Evolutionary conservation across 345 rosid genomes (phyloP).

Genomic region (Eutrema yunnanense): DNA sequence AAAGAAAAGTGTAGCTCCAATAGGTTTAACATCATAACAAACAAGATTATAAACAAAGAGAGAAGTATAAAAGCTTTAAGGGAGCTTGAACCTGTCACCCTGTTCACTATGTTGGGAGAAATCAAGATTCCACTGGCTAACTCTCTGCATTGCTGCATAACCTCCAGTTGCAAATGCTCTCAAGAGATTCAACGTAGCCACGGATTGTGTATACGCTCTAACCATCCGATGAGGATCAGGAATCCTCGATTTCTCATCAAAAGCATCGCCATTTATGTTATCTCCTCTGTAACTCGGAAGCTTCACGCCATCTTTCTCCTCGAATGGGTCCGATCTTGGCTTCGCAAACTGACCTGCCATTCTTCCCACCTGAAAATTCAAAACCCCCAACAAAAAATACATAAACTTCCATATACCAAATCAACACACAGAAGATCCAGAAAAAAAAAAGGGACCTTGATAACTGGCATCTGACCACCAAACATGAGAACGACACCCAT

Average conservation of each 20-base stretch:
- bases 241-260: conserved; percentile 54
- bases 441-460: conserved; percentile 28
- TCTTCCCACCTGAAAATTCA: conserved; percentile 40
- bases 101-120: conserved; percentile 55
- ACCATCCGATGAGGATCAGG: conserved; percentile 65
- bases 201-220: conserved; percentile 60
- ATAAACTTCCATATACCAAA: background rate
- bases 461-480: conserved; percentile 56
- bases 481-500: conserved; percentile 70
- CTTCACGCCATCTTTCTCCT: conserved; percentile 52
- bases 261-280: conserved; percentile 57
- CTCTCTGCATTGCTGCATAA: conserved; percentile 72
- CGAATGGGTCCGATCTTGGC: conserved; percentile 56
- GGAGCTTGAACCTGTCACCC: conserved; percentile 47
- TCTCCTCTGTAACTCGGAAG: conserved; percentile 67
- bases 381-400: background rate
- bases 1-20: background rate
- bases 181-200: conserved; percentile 54
- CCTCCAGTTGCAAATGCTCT: conserved; percentile 71
- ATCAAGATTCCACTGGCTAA: conserved; percentile 65
- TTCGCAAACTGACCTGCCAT: conserved; percentile 76
- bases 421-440: background rate
- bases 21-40: background rate
- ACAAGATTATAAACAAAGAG: background rate
- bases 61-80: background rate